Evolutionary conservation across 2,329 filamentous ascomycete species (phyloP).

Genomic region (Knoxdaviesia capensis): DNA sequence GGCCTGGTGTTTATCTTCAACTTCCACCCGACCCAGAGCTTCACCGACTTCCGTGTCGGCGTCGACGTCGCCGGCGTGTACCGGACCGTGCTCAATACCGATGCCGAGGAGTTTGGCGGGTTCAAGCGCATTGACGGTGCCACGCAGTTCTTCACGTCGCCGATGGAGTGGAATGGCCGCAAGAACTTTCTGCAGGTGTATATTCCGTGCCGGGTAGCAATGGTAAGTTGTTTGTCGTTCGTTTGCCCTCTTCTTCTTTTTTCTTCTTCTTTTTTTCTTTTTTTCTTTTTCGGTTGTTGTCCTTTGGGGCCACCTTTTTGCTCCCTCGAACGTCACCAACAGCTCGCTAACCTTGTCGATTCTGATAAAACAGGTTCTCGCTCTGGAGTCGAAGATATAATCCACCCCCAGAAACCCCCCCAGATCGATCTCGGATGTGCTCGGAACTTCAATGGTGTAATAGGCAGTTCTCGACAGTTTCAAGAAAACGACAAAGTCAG

Average conservation of each 20-base stretch:
- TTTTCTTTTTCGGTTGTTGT: neutral
- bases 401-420: too few relatives aligned
- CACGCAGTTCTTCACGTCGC: constrained; percentile 84
- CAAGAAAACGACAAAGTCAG: too few relatives aligned
- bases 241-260: neutral
- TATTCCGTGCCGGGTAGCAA: constrained; percentile 61
- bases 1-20: constrained; percentile 91
- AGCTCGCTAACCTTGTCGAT: neutral
- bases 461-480: too few relatives aligned
- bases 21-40: constrained; percentile 72
- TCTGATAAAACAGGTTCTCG: constrained; percentile 24
- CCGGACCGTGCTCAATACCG: constrained; percentile 64
- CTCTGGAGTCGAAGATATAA: constrained; percentile 15
- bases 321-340: too few relatives aligned
- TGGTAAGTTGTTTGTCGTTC: constrained; percentile 34
- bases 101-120: constrained; percentile 60
- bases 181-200: constrained; percentile 90
- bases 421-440: too few relatives aligned
- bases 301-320: neutral
- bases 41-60: constrained; percentile 80
- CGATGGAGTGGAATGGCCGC: constrained; percentile 74
- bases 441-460: too few relatives aligned
- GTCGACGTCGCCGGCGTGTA: constrained; percentile 75
- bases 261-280: neutral
- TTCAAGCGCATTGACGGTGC: constrained; percentile 54